Percentiles rank a stretch among this genome's conserved stretches.
phyloP scores from a whole-genome alignment of 257 asterid species.

The Salvia miltiorrhiza region DNA sequence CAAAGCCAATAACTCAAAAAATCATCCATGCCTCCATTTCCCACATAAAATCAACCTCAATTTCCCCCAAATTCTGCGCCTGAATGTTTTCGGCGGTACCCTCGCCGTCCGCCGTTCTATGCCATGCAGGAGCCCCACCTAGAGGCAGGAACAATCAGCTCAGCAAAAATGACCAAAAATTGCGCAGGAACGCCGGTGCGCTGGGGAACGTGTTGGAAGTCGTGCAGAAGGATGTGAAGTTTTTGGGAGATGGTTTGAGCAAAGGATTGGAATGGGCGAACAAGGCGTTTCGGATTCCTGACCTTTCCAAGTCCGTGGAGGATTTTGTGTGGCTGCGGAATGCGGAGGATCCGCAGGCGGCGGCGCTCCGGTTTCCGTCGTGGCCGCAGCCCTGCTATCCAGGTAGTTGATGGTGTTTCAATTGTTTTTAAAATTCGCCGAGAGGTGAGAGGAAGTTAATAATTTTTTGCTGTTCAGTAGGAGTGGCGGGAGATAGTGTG shows the following conservation, averaged over 20 bases:
- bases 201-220: constrained; percentile 52
- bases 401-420: constrained; percentile 35
- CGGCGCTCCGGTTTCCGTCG: constrained; percentile 34
- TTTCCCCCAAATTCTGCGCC: background rate
- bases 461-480: background rate
- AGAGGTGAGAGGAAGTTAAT: background rate
- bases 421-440: background rate
- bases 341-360: constrained; percentile 52
- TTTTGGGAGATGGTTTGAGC: constrained; percentile 46
- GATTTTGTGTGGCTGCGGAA: constrained; percentile 80
- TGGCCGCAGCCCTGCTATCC: constrained; percentile 89
- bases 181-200: constrained; percentile 35
- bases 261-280: constrained; percentile 76
- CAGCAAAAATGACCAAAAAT: constrained; percentile 10
- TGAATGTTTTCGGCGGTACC: background rate
- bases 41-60: constrained; percentile 8
- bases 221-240: constrained; percentile 54
- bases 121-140: constrained; percentile 19
- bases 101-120: constrained; percentile 30
- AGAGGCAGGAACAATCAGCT: constrained; percentile 23
- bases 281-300: constrained; percentile 48
- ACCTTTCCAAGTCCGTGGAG: constrained; percentile 58
- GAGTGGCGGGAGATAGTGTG: background rate
- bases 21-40: background rate
- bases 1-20: background rate